Evolutionary conservation across 345 rosid species (phyloP).

Genomic region (Microthlaspi erraticum): DNA sequence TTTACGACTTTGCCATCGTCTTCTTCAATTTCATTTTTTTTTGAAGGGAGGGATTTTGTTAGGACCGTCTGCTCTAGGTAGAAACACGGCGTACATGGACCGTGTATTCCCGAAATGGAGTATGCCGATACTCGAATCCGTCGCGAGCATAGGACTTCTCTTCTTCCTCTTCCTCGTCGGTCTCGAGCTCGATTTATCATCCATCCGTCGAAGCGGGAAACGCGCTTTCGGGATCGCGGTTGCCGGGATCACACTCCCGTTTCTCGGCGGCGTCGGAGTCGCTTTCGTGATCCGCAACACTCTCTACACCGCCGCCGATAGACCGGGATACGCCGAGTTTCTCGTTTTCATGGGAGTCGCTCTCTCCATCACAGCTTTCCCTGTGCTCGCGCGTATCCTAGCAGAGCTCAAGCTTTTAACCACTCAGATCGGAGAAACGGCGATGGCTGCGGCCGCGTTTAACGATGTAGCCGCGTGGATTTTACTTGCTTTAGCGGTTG

Average conservation of each 20-base stretch:
- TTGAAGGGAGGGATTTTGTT: slow-evolving; percentile 80
- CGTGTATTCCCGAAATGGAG: slow-evolving; percentile 76
- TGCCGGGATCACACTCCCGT: slow-evolving; percentile 77
- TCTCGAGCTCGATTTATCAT: slow-evolving; percentile 73
- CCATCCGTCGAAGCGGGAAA: slow-evolving; percentile 68
- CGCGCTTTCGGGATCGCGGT: slow-evolving; percentile 75
- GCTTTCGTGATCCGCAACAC: slow-evolving; percentile 61
- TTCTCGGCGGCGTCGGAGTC: slow-evolving; percentile 67
- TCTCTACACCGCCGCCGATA: slow-evolving; percentile 45
- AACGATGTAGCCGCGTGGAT: slow-evolving; percentile 94
- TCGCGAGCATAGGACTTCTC: slow-evolving; percentile 81
- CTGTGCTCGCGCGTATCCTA: slow-evolving; percentile 86
- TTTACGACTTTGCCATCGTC: not conserved
- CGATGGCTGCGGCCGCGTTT: slow-evolving; percentile 94
- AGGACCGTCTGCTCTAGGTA: slow-evolving; percentile 81
- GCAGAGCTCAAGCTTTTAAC: slow-evolving; percentile 88
- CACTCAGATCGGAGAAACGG: slow-evolving; percentile 69
- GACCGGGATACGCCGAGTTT: slow-evolving; percentile 67
- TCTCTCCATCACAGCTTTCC: slow-evolving; percentile 94
- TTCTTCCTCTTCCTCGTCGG: slow-evolving; percentile 94
- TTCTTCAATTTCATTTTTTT: not conserved
- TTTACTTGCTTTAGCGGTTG: slow-evolving; percentile 76
- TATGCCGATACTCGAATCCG: slow-evolving; percentile 70
- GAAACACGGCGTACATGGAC: slow-evolving; percentile 55
- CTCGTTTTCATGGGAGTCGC: slow-evolving; percentile 92